These are phyloP conservation scores for Pichia sorboxylosa DNA, from an alignment of 1,139 yeast genomes.

Conservation along the genomic window DNA sequence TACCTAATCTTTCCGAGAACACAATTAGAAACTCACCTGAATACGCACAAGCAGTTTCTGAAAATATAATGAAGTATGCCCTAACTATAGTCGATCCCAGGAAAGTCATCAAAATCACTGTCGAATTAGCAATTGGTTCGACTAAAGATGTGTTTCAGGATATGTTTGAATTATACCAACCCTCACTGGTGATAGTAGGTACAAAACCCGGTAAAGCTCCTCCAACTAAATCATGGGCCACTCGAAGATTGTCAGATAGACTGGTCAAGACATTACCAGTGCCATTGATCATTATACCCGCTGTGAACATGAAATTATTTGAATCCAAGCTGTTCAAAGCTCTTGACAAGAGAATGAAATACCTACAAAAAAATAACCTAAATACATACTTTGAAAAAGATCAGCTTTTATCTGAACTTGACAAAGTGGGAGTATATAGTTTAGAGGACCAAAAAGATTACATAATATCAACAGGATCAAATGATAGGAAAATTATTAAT, in stretches of 20 bases:
- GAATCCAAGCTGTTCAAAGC: constrained; percentile 29
- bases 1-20: constrained; percentile 14
- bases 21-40: constrained; percentile 20
- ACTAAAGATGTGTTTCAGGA: constrained; percentile 48
- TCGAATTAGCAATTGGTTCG: constrained; percentile 53
- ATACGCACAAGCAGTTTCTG: constrained; percentile 26
- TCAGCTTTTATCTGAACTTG: constrained; percentile 14
- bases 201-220: constrained; percentile 45
- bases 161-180: constrained; percentile 51
- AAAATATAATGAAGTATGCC: constrained; percentile 40
- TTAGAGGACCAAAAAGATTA: constrained; percentile 16
- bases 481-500: constrained; percentile 10
- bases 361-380: constrained; percentile 13
- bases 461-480: constrained; percentile 11
- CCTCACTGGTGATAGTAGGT: constrained; percentile 53
- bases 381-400: constrained; percentile 10
- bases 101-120: constrained; percentile 42
- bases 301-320: constrained; percentile 46
- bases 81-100: constrained; percentile 38
- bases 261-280: constrained; percentile 52
- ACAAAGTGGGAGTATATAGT: constrained; percentile 18
- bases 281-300: constrained; percentile 63
- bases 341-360: constrained; percentile 36
- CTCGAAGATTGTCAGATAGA: constrained; percentile 51
- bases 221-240: constrained; percentile 49